These are phyloP conservation scores for Boletus sp. DNA, from an alignment of 768 basidiomycete genomes.

Conservation along the genomic window DNA sequence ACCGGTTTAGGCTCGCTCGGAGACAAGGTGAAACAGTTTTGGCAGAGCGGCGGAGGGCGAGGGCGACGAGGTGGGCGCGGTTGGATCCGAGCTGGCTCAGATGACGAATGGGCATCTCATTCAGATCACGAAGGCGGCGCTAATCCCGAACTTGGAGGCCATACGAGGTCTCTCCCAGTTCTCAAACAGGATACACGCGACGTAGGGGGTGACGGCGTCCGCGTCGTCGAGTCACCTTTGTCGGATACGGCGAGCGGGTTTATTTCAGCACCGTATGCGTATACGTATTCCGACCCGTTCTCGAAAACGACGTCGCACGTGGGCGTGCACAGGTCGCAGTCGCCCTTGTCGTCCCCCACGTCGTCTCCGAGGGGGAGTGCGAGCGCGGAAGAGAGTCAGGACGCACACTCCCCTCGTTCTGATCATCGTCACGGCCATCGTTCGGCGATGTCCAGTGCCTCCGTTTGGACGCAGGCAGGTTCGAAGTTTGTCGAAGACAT, in stretches of 20 bases:
- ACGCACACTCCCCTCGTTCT: not conserved
- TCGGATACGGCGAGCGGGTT: constrained; percentile 23
- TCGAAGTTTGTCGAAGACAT: constrained; percentile 48
- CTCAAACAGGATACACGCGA: not conserved
- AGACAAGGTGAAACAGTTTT: constrained; percentile 27
- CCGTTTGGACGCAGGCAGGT: constrained; percentile 44
- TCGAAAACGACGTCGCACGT: constrained; percentile 12
- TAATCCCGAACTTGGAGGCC: not conserved
- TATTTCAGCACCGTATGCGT: constrained; percentile 1
- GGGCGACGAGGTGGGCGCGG: constrained; percentile 36
- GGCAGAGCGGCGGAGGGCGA: constrained; percentile 20
- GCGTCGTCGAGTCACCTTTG: constrained; percentile 26
- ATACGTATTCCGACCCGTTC: constrained; percentile 23
- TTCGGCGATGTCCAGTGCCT: constrained; percentile 23
- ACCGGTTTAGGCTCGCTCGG: constrained; percentile 23
- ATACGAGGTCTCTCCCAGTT: constrained; percentile 1
- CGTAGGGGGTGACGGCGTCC: not conserved
- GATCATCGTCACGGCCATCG: constrained; percentile 18
- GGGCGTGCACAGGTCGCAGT: constrained; percentile 24
- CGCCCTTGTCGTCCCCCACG: constrained; percentile 27
- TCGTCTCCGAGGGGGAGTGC: constrained; percentile 23
- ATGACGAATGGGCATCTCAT: constrained; percentile 47
- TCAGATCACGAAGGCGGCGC: constrained; percentile 16
- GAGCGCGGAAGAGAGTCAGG: constrained; percentile 12
- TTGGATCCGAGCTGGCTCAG: constrained; percentile 51